A percentile compares a stretch with the other conserved stretches of the same genome.
Conservation (phyloP, 164 flowering plant species). For the Dillenia turbinata region DNA sequence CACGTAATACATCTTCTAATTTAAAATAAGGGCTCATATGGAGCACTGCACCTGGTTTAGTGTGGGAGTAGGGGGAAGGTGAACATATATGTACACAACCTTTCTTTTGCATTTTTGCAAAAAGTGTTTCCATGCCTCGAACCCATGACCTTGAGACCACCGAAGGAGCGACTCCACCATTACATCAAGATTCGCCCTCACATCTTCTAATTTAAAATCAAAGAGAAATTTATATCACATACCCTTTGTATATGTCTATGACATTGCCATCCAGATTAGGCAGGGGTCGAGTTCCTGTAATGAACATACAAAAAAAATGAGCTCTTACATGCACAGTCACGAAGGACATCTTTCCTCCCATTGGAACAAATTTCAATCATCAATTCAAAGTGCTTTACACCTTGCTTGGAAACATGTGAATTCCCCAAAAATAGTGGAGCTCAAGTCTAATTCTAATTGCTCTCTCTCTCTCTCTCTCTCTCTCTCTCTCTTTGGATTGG, state of each 20-base stretch:
- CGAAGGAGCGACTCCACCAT: too few relatives aligned
- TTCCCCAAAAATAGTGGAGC: background rate
- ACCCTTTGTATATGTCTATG: constrained; percentile 84
- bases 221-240: constrained; percentile 10
- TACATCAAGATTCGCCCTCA: too few relatives aligned
- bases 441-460: background rate
- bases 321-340: background rate
- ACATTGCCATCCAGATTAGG: constrained; percentile 62
- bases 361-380: too few relatives aligned
- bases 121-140: too few relatives aligned
- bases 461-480: background rate
- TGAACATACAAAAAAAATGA: constrained; percentile 8
- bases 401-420: background rate
- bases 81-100: too few relatives aligned
- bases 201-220: background rate
- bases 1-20: too few relatives aligned
- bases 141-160: too few relatives aligned
- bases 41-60: too few relatives aligned
- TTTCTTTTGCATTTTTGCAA: too few relatives aligned
- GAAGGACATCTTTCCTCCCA: background rate
- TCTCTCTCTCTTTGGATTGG: background rate
- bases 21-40: too few relatives aligned
- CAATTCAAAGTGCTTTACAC: background rate
- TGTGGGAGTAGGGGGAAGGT: too few relatives aligned
- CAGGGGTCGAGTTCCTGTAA: constrained; percentile 49